A percentile compares a stretch with the other conserved stretches of the same genome.
Evolutionary conservation across 306 rosid genomes (phyloP).

Genomic region (Ormosia emarginata): DNA sequence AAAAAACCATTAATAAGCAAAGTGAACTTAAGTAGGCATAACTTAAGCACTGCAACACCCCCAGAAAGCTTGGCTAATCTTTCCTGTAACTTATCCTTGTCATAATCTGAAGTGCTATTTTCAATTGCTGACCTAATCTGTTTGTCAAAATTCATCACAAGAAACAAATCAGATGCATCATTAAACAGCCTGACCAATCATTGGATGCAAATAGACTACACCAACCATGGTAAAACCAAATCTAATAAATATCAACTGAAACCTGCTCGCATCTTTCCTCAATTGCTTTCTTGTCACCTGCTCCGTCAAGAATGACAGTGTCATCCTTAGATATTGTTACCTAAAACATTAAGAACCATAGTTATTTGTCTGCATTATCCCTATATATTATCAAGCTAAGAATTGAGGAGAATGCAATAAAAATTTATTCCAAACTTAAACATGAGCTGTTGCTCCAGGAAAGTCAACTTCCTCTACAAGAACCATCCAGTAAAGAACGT

Average conservation of each 20-base stretch:
- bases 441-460: not conserved
- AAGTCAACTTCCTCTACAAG: not conserved
- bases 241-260: not conserved
- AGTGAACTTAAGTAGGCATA: not conserved
- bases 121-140: slow-evolving; percentile 87
- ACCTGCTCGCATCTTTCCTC: slow-evolving; percentile 99
- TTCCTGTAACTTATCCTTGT: slow-evolving; percentile 93
- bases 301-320: slow-evolving; percentile 93
- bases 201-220: not conserved
- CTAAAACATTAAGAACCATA: slow-evolving; percentile 32
- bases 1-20: not conserved
- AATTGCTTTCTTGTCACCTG: slow-evolving; percentile 81
- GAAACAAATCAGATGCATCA: not conserved
- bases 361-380: not conserved
- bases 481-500: not conserved
- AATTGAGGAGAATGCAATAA: not conserved
- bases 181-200: not conserved
- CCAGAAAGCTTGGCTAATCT: slow-evolving; percentile 94
- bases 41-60: slow-evolving; percentile 97
- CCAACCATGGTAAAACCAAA: not conserved
- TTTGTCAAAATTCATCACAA: not conserved
- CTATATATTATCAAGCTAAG: not conserved
- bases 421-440: not conserved
- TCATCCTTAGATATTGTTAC: slow-evolving; percentile 94
- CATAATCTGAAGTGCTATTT: slow-evolving; percentile 84